Base-by-base conservation (phyloP, 1,284 basidiomycete species). In the Paramarasmius palmivorus region DNA sequence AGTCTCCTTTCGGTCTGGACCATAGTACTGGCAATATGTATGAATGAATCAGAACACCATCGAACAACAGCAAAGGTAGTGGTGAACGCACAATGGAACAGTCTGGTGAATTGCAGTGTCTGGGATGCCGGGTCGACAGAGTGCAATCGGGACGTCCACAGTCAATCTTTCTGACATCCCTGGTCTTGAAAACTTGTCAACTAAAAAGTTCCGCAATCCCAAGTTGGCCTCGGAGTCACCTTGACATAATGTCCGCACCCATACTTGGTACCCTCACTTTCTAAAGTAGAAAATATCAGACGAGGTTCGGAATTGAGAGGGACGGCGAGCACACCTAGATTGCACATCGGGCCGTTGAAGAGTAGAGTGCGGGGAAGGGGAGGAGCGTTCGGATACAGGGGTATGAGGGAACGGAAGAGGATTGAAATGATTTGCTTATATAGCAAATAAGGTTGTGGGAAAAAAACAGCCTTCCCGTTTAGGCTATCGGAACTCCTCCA, bases 251-350 rank as follows among this genome's bases (percentile, higher is more conserved):
- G 82, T 74, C 88, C 88, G 68, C 88, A 91, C 63, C 83, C 85
- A 63, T 85, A 77, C 71, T 84, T 82, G 58, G 81, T 84, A 56
- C 88, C 89, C 79, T 89, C 85, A 63, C 89, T 91, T 72, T 29
- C 45, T 44, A 55, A 48, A 57, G 52, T 55, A 48, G 19, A 25
- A 25, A 46, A 44, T 22, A 25, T 29, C n/a, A 49, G 42, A 25
- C 12, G n/a, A 17, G 12, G 38, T 8, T 26, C 19, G 32, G 9
- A 36, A 34, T 12, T 34, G 36, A n/a, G 35, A 29, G 32, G 22
- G 22, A 47, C 17, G 45, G 78, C 84, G 53, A 59, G 89, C 88
- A 87, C 89, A 65, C 83, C 78, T 58, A 86, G 80, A 64, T 83
- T 81, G 73, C 88, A 90, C 88, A 90, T 90, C 62, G 60, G n/a